Evolutionary conservation across 345 rosid species (phyloP).

Genomic region (Carallia brachiata): DNA sequence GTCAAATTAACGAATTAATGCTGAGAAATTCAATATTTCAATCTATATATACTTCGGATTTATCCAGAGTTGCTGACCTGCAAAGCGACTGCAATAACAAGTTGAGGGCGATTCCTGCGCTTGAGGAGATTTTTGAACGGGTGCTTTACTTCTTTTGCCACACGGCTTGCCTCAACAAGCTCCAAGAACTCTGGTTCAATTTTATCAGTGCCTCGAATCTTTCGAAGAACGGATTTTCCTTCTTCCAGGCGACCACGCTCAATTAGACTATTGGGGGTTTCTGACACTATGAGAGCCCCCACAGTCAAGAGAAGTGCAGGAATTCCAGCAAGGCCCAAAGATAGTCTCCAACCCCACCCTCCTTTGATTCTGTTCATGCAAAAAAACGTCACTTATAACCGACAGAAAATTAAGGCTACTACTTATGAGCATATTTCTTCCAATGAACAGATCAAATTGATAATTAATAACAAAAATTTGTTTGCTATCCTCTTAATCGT

Average conservation of each 20-base stretch:
- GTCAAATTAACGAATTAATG: not conserved
- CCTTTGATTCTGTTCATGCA: conserved; percentile 49
- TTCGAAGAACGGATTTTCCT: conserved; percentile 80
- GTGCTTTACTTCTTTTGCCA: conserved; percentile 82
- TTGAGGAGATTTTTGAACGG: conserved; percentile 81
- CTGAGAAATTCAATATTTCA: not conserved
- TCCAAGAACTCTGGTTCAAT: conserved; percentile 82
- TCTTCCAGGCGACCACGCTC: conserved; percentile 80
- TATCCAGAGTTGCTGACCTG: conserved; percentile 44
- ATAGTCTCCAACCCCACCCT: conserved; percentile 98
- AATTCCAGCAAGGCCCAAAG: conserved; percentile 81
- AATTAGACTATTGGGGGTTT: conserved; percentile 87
- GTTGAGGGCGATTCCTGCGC: conserved; percentile 73
- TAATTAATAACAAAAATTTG: no score
- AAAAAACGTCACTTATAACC: not conserved
- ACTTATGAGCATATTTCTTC: no score
- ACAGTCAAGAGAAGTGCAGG: conserved; percentile 76
- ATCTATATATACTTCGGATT: not conserved
- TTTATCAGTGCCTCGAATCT: conserved; percentile 74
- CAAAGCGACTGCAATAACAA: conserved; percentile 72
- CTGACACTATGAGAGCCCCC: conserved; percentile 76
- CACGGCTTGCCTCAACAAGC: conserved; percentile 86
- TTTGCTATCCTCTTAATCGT: no score
- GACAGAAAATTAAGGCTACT: not conserved
- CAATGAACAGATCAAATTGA: no score